Percentiles rank a stretch among this genome's conserved stretches.
Evolutionary conservation across 495 filamentous ascomycete genomes (phyloP).

Genomic region (Aspergillus cristatus): DNA sequence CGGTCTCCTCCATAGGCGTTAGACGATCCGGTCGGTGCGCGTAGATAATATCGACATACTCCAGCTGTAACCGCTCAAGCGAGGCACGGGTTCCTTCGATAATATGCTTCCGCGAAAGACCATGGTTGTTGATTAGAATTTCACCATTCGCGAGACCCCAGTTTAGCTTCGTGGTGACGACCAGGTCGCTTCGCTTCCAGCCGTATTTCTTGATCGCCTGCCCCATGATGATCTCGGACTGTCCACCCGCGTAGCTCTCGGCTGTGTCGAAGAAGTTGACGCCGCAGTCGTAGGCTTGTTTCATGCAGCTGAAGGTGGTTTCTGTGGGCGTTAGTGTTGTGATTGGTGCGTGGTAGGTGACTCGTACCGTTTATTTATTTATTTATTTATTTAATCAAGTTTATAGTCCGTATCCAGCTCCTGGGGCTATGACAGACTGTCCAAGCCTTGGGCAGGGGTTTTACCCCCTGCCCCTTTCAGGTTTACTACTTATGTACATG

Average conservation of each 20-base stretch:
- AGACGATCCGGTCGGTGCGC: conserved; percentile 75
- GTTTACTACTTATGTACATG: too few relatives aligned
- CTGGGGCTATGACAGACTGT: too few relatives aligned
- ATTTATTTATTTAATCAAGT: too few relatives aligned
- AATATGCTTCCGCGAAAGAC: conserved; percentile 76
- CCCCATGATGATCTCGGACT: conserved; percentile 69
- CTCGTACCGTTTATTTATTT: too few relatives aligned
- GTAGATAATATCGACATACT: conserved; percentile 69
- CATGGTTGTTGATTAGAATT: conserved; percentile 63
- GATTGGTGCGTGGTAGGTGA: not conserved
- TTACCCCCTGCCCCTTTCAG: too few relatives aligned
- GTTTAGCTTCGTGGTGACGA: conserved; percentile 79
- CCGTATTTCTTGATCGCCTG: conserved; percentile 49
- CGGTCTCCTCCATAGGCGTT: conserved; percentile 81
- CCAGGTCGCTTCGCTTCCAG: conserved; percentile 72
- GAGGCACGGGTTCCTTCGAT: conserved; percentile 59
- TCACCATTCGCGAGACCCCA: conserved; percentile 53
- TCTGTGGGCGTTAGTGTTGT: too few relatives aligned
- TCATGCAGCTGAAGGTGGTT: conserved; percentile 57
- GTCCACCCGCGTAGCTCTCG: conserved; percentile 52
- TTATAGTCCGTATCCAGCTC: too few relatives aligned
- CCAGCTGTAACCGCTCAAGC: conserved; percentile 59
- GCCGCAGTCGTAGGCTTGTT: conserved; percentile 65
- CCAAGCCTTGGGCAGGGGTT: too few relatives aligned
- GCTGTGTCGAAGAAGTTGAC: conserved; percentile 64